A percentile compares a stretch with the other conserved stretches of the same genome.
These are phyloP conservation scores for Lachnellula arida DNA, from an alignment of 2,329 filamentous ascomycete species.

Conservation along the genomic window DNA sequence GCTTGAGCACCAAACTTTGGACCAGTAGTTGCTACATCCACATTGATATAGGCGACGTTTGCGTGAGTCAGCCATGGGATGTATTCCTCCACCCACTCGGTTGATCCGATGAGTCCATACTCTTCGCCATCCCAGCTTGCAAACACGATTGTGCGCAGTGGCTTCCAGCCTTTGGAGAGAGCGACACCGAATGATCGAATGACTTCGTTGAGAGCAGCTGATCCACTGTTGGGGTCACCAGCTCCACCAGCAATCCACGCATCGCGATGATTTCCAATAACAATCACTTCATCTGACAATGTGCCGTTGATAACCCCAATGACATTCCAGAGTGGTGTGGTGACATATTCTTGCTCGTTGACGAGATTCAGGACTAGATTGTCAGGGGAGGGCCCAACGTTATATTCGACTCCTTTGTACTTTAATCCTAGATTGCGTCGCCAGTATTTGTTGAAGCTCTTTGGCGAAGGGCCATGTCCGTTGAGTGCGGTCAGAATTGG, in stretches of 20 bases:
- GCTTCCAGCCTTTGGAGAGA: constrained; percentile 71
- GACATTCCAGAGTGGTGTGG: constrained; percentile 82
- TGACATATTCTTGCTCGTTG: constrained; percentile 79
- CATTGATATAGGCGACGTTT: constrained; percentile 71
- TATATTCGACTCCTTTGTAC: constrained; percentile 64
- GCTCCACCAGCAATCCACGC: constrained; percentile 86
- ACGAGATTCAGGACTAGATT: constrained; percentile 64
- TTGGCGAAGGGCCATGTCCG: constrained; percentile 74
- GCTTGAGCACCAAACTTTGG: constrained; percentile 49
- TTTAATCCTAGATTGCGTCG: constrained; percentile 58
- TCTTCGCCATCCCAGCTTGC: constrained; percentile 72
- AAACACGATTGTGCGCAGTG: constrained; percentile 85
- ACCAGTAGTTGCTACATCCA: constrained; percentile 67
- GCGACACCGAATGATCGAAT: constrained; percentile 70
- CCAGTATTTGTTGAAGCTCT: constrained; percentile 66
- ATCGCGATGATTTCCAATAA: constrained; percentile 90
- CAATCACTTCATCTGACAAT: constrained; percentile 79
- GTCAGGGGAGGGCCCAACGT: constrained; percentile 64
- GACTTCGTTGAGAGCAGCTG: constrained; percentile 73
- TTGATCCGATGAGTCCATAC: constrained; percentile 74
- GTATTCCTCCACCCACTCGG: constrained; percentile 84
- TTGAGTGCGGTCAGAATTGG: constrained; percentile 89
- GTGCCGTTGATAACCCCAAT: constrained; percentile 90
- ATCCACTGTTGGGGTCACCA: constrained; percentile 78
- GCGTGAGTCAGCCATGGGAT: constrained; percentile 68